Evolutionary conservation across 1,139 yeast species (phyloP), one percentile per base, ranked within the genome.

Genomic region (Suhomyces guaymorum): DNA sequence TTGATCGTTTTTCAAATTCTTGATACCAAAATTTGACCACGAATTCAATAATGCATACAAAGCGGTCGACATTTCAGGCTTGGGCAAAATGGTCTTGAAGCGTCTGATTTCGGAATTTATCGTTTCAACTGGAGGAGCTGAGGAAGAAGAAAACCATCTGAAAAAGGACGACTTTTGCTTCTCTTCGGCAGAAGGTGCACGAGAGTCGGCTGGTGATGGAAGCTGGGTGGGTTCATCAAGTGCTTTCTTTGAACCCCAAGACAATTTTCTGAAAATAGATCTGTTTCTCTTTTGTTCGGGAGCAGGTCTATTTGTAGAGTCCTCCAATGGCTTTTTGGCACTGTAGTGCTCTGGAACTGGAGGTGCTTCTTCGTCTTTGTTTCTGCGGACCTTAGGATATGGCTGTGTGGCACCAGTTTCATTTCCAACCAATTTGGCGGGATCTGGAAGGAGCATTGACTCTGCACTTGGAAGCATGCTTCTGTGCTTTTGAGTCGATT

Each of bases 11-110:
- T 63, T 64, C 43, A 83, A 68, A 41, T 77, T 73, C 47, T 74
- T 78, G 52, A 83, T 61, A 7, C 92, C 90, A 51, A 82, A 82
- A 44, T 75, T 78, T 11, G 79, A 73, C 92, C 92, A 83, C 9
- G 83, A 78, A 33, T 61, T 66, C 48, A 83, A 63, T 41, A 82
- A 70, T 24, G 85, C 78, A 55, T 67, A 73, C 48, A 83, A 63
- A 4, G 88, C 88, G 25, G 78, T 75, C 34, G 75, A 71, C 72
- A 82, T 73, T 53, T 82, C 87, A 31, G 66, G 74, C 51, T 63
- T 64, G 13, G 75, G 70, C 39, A 76, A 60, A 21, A 72, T 66
- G 2, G 82, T 74, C 25, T 55, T 51, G 43, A 68, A 61, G 29
- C 60, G 62, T 44, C 52, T 67, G 29, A 68, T 60, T 20, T 67